Percentiles rank a stretch among this genome's conserved stretches.
phyloP scores from a whole-genome alignment of 192 early-diverging fungal species.

The Linnemannia hyalina region DNA sequence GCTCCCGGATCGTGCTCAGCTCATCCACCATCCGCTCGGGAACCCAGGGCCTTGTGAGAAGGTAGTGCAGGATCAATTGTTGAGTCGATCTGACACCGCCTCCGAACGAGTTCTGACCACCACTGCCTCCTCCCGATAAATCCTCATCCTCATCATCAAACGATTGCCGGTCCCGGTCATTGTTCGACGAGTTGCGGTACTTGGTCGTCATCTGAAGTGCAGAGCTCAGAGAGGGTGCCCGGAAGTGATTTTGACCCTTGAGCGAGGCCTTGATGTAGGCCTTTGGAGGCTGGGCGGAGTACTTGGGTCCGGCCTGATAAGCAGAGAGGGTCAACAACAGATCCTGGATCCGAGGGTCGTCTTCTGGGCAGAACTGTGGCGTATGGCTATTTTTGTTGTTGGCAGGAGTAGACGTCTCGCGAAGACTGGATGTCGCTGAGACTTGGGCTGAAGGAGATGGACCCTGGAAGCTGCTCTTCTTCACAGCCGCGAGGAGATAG shows the following conservation, averaged over 20 bases:
- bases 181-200: conserved; percentile 22
- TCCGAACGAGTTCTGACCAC: background rate
- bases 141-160: conserved; percentile 67
- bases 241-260: conserved; percentile 62
- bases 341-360: conserved; percentile 68
- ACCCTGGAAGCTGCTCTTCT: conserved; percentile 38
- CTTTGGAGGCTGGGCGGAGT: conserved; percentile 59
- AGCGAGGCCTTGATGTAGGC: conserved; percentile 60
- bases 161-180: conserved; percentile 28
- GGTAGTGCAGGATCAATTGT: conserved; percentile 75
- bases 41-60: conserved; percentile 76
- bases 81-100: conserved; percentile 56
- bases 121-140: conserved; percentile 48
- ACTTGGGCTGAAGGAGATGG: conserved; percentile 8
- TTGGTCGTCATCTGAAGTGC: conserved; percentile 58
- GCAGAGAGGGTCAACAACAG: conserved; percentile 66
- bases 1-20: conserved; percentile 72
- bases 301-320: conserved; percentile 68
- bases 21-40: conserved; percentile 82
- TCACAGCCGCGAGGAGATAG: conserved; percentile 73
- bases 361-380: conserved; percentile 20
- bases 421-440: conserved; percentile 32
- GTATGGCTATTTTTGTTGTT: conserved; percentile 1
- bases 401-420: conserved; percentile 10
- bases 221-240: conserved; percentile 61